Conservation (phyloP, 371 early-diverging fungal species). For the Mucor piriformis region DNA sequence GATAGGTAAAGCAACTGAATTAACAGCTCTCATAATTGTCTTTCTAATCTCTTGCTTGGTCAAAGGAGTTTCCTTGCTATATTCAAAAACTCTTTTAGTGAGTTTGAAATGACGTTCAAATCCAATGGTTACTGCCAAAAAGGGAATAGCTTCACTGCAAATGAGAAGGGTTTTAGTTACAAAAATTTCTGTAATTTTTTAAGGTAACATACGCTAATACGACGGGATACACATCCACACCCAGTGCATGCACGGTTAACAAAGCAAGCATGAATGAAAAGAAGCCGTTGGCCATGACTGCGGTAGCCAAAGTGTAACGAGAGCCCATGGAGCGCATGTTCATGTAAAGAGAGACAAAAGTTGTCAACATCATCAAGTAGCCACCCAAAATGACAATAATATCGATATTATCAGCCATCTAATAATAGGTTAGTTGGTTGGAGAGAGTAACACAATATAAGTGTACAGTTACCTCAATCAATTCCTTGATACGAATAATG, state of each 20-base stretch:
- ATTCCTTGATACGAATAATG: slow-evolving; percentile 56
- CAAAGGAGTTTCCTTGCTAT: slow-evolving; percentile 33
- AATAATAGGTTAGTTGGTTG: not conserved
- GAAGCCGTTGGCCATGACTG: slow-evolving; percentile 70
- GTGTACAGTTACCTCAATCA: slow-evolving; percentile 53
- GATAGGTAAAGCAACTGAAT: slow-evolving; percentile 67
- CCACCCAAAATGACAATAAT: slow-evolving; percentile 79
- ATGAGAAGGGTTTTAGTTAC: too few relatives aligned
- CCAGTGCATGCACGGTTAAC: slow-evolving; percentile 65
- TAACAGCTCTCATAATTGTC: slow-evolving; percentile 73
- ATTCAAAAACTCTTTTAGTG: slow-evolving; percentile 77
- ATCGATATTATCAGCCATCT: slow-evolving; percentile 79
- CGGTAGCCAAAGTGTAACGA: slow-evolving; percentile 71
- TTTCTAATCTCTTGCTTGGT: slow-evolving; percentile 58
- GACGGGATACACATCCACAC: slow-evolving; percentile 73
- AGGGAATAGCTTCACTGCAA: slow-evolving; percentile 92
- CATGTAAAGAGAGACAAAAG: slow-evolving; percentile 78
- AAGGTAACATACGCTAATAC: slow-evolving; percentile 58
- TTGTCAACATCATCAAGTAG: slow-evolving; percentile 85
- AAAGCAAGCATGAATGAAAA: slow-evolving; percentile 83
- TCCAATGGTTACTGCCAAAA: slow-evolving; percentile 90
- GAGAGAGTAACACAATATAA: not conserved
- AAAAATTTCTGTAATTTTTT: too few relatives aligned
- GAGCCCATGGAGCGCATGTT: slow-evolving; percentile 91
- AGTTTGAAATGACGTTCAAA: slow-evolving; percentile 88